A percentile compares a stretch with the other conserved stretches of the same genome.
phyloP scores from a whole-genome alignment of 768 basidiomycete species.

The Galerina sulciceps region DNA sequence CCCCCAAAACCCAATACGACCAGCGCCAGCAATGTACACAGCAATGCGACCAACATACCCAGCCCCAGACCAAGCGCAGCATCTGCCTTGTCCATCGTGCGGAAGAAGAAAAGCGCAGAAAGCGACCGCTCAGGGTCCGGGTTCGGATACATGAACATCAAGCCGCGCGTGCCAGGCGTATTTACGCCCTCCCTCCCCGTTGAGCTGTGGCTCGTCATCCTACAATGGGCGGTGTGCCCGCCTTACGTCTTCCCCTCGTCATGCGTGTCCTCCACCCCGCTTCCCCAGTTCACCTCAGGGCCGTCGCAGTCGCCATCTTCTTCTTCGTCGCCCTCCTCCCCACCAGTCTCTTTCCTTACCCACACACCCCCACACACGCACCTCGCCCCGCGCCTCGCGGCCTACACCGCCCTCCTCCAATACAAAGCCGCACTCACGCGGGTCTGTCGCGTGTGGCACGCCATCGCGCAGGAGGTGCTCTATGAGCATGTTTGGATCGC shows the following conservation, averaged over 20 bases:
- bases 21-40: not conserved
- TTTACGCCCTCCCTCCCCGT: conserved; percentile 45
- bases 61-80: not conserved
- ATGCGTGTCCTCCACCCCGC: conserved; percentile 50
- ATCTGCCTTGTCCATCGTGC: too few species aligned
- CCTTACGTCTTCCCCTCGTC: conserved; percentile 42
- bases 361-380: conserved; percentile 45
- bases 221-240: conserved; percentile 57
- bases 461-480: conserved; percentile 54
- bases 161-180: not conserved
- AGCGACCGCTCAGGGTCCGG: too few species aligned
- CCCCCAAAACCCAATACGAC: not conserved
- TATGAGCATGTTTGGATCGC: conserved; percentile 77
- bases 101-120: not conserved
- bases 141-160: not conserved
- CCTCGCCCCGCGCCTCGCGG: conserved; percentile 36
- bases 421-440: conserved; percentile 54
- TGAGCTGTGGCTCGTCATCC: conserved; percentile 70
- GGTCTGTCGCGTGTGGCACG: conserved; percentile 62
- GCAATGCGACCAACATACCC: not conserved
- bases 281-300: conserved; percentile 50
- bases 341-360: conserved; percentile 63
- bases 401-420: conserved; percentile 52
- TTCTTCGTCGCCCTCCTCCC: conserved; percentile 49
- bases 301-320: conserved; percentile 15